Percentiles rank a stretch among this genome's conserved stretches.
Conservation (phyloP, 2,329 filamentous ascomycete species). For the Nothomitra cinnamomea region DNA sequence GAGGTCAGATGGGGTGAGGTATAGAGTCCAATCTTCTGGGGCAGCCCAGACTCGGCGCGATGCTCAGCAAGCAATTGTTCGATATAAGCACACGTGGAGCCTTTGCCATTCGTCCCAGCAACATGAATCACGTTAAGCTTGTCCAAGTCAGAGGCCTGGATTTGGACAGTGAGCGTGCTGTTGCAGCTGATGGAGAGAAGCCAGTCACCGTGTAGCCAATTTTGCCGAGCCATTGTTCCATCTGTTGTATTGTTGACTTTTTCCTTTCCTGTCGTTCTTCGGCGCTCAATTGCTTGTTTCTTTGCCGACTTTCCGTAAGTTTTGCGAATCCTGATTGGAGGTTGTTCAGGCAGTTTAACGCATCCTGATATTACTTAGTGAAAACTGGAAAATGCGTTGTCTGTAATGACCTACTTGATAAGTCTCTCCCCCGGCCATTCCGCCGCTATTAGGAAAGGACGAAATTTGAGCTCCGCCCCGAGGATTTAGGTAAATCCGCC, state of each 20-base stretch:
- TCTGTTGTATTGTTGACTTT: background rate
- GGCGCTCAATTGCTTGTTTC: background rate
- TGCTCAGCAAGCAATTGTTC: slow-evolving; percentile 43
- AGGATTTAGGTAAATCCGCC: no score
- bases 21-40: slow-evolving; percentile 40
- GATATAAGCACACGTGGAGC: slow-evolving; percentile 52
- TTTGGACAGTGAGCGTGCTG: background rate
- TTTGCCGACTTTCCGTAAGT: background rate
- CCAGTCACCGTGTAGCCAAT: background rate
- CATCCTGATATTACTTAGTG: background rate
- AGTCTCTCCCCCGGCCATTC: no score
- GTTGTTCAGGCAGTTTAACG: background rate
- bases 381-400: no score
- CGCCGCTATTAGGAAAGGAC: no score
- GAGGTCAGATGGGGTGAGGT: slow-evolving; percentile 52
- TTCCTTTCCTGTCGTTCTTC: no score
- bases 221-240: background rate
- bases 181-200: background rate
- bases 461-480: no score
- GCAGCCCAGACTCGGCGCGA: slow-evolving; percentile 18
- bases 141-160: slow-evolving; percentile 32
- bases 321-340: slow-evolving; percentile 2
- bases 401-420: no score
- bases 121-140: slow-evolving; percentile 52
- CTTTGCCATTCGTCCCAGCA: slow-evolving; percentile 63